Percentiles rank a stretch among this genome's conserved stretches.
phyloP scores from a whole-genome alignment of 805 yeast genomes.

The Spathaspora girioi region DNA sequence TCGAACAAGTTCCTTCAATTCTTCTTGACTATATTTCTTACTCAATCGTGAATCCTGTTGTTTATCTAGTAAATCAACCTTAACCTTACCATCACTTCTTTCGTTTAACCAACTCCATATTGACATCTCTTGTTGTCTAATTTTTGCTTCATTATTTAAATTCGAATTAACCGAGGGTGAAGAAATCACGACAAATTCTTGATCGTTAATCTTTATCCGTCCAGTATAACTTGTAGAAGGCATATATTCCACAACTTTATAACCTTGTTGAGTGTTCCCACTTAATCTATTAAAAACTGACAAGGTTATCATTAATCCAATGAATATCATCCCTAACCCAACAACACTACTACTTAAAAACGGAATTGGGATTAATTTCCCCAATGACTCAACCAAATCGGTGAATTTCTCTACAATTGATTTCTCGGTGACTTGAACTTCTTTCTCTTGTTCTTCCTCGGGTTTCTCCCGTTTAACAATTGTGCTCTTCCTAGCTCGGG shows the following conservation, averaged over 20 bases:
- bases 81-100: conserved; percentile 20
- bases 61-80: conserved; percentile 4
- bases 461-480: conserved; percentile 12
- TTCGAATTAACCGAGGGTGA: conserved; percentile 26
- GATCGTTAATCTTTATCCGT: conserved; percentile 27
- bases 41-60: conserved; percentile 2
- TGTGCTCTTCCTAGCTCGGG: conserved; percentile 10
- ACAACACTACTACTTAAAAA: conserved; percentile 16
- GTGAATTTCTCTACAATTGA: conserved; percentile 15
- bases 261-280: neutral
- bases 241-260: conserved; percentile 4
- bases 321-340: conserved; percentile 17
- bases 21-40: conserved; percentile 33
- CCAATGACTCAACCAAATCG: conserved; percentile 20
- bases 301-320: conserved; percentile 12
- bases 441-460: neutral
- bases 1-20: conserved; percentile 43
- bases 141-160: conserved; percentile 20
- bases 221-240: conserved; percentile 8
- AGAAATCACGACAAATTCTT: conserved; percentile 39
- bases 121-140: conserved; percentile 49
- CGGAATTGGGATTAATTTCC: conserved; percentile 26
- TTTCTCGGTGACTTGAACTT: conserved; percentile 13
- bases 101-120: conserved; percentile 71
- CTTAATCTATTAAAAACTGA: neutral